Conservation (phyloP, 495 filamentous ascomycete genomes). For the Hypoxylon rickii region DNA sequence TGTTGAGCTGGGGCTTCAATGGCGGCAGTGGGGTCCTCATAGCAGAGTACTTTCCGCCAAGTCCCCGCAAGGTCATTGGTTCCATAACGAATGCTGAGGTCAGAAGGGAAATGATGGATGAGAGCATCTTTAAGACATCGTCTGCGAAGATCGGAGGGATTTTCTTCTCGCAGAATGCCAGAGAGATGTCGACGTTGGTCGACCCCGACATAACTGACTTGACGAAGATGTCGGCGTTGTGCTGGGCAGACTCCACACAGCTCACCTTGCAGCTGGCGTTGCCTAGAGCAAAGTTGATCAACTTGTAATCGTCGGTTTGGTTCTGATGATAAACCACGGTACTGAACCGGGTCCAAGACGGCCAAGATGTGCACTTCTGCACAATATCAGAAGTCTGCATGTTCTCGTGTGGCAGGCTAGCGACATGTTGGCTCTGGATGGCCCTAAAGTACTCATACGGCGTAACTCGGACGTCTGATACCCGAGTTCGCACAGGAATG, state of each 20-base stretch:
- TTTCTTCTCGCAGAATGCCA: constrained; percentile 49
- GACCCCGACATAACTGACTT: constrained; percentile 40
- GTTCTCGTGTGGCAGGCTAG: constrained; percentile 49
- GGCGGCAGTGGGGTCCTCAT: constrained; percentile 45
- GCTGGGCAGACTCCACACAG: constrained; percentile 43
- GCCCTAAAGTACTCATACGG: constrained; percentile 47
- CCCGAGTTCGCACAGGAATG: constrained; percentile 49
- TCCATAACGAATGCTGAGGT: constrained; percentile 48
- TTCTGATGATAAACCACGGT: constrained; percentile 49
- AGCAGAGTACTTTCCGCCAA: constrained; percentile 40
- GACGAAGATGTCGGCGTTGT: constrained; percentile 50
- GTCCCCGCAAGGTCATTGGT: constrained; percentile 43
- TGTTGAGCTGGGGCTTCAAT: constrained; percentile 21
- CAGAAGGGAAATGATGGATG: constrained; percentile 46
- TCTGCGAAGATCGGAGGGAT: constrained; percentile 46
- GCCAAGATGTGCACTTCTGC: constrained; percentile 53
- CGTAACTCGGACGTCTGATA: constrained; percentile 46
- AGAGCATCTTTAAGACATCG: constrained; percentile 48
- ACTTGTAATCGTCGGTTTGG: constrained; percentile 25
- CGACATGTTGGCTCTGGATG: constrained; percentile 47
- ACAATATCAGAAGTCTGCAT: constrained; percentile 49
- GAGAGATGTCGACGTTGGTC: constrained; percentile 42
- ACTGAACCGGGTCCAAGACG: constrained; percentile 55
- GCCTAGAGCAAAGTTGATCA: constrained; percentile 47
- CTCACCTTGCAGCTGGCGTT: constrained; percentile 44